Base-by-base conservation (phyloP, 2,329 filamentous ascomycete genomes). In the Stromatinia cepivora region DNA sequence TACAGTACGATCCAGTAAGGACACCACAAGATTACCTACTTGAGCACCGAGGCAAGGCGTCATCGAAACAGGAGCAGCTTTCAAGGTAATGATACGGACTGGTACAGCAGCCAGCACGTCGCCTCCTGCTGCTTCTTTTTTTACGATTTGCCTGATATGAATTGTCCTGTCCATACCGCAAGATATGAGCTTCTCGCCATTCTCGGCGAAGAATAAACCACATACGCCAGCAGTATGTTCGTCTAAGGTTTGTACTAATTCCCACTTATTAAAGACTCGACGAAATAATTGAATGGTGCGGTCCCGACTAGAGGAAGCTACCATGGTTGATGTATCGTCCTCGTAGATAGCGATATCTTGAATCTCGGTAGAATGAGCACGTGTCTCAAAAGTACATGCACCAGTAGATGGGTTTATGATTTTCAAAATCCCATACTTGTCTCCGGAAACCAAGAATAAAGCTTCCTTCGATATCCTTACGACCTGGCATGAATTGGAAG, bases 221-320 rank as follows among this genome's bases (percentile, higher is more conserved):
- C 89, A 67, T 86, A 99, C 94, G 72, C 92, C 92, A 31, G 93
- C 92, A 42, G 93, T 89, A 79, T 98, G 97, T 74, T 99, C 94
- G 69, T 92, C 89, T 77, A 98, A 86, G 0, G 95, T 99, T 79
- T 99, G 95, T 65, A 97, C 87, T 69, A 97, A 86, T 70, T 91
- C 87, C 79, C 96, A 90, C 3, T 80, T 81, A 3, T 87, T 85
- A 17, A 80, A 82, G 1, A 81, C 81, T 34, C 84, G 83, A 36
- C 84, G 83, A 78, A 97, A 98, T n/a, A 99, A 82, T 78, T 99
- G 95, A 0, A 94, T 87, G n/a, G 91, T 97, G 64, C 95, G 90
- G 80, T 99, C 95, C 73, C 95, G 87, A 48, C 93, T 92, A 77
- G 91, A 94, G 15, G 90, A 93, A 25, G 92, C 94, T 74, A 98